Base-by-base conservation (phyloP, 208 protist species). In the Acanthamoeba healyi region DNA sequence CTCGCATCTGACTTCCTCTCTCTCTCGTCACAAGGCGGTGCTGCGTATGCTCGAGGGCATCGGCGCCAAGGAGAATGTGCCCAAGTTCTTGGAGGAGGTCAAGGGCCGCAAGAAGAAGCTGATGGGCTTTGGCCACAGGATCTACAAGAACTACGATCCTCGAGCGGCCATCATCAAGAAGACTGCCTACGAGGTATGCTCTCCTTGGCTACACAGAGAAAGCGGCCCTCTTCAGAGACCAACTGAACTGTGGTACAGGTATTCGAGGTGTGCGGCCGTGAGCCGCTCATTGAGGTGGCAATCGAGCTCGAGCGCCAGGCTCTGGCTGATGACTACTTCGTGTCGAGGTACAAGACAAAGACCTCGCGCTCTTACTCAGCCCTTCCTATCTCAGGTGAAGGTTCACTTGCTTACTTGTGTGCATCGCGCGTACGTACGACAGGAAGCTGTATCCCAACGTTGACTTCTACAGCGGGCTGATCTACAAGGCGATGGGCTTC, bases 91-190 rank as follows among this genome's bases (percentile, higher is more conserved):
- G 5, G 74, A 95, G 15, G 42, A 94, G 29, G 96, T 97, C 14
- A 98, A 98, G 72, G 46, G 65, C 63, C 94, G 95, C 40, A 96
- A 97, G 70, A 77, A 95, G 61, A 87, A 88, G 92, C 91, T 98
- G 26, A 97, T 97, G 96, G 97, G 97, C 29, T 98, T 98, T 67
- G 97, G 97, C 49, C 97, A 98, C 94, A 82, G 97, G 61, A 96
- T 98, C 26, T 98, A 98, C 94, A 97, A 97, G 86, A 97, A 96
- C 56, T 98, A 98, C 91, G 97, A 98, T 89, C 97, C 97, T 44
- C 94, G 97, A 46, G 97, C 97, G 7, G 86, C 92, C 14, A 97
- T 98, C 46, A 91, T 98, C 9, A 93, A 96, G 58, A 17, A 74
- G 10, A 91, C 97, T 0, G 94, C 95, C 10, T 34, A 97, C 22